Percentiles rank a stretch among this genome's conserved stretches.
phyloP scores from a whole-genome alignment of 2,329 filamentous ascomycete species.

The Nectriaceae sp. region DNA sequence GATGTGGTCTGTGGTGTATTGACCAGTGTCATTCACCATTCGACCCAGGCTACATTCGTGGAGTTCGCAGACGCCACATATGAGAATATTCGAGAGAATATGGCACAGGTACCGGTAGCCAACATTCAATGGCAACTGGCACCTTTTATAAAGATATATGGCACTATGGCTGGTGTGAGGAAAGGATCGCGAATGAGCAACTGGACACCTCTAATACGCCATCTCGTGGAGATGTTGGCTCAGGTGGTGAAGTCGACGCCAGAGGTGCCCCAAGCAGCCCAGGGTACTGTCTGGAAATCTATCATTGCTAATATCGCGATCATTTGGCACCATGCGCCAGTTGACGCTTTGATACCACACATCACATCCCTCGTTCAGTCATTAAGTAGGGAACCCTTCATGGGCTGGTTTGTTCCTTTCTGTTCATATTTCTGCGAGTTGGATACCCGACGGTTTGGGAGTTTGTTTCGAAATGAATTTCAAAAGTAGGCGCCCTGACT shows the following conservation, averaged over 20 bases:
- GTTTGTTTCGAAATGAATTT: conserved; percentile 77
- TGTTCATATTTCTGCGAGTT: conserved; percentile 79
- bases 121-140: conserved; percentile 40
- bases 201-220: conserved; percentile 68
- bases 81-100: conserved; percentile 45
- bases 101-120: conserved; percentile 30
- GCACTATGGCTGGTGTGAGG: conserved; percentile 74
- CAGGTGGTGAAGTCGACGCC: conserved; percentile 43
- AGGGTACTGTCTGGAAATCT: conserved; percentile 55
- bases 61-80: conserved; percentile 66
- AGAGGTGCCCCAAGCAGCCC: conserved; percentile 37
- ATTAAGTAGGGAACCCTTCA: conserved; percentile 66
- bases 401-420: conserved; percentile 78
- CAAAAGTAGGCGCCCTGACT: conserved; percentile 64
- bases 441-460: conserved; percentile 72
- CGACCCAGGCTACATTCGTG: conserved; percentile 71
- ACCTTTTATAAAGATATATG: conserved; percentile 61
- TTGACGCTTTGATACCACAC: conserved; percentile 75
- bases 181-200: conserved; percentile 73
- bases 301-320: conserved; percentile 63
- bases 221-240: conserved; percentile 55
- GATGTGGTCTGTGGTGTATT: conserved; percentile 75
- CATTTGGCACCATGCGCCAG: conserved; percentile 72
- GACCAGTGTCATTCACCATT: conserved; percentile 81
- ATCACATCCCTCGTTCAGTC: conserved; percentile 66